Percentiles rank a stretch among this genome's conserved stretches.
Conservation (phyloP, 805 yeast genomes). For the Lipomyces sp. region DNA sequence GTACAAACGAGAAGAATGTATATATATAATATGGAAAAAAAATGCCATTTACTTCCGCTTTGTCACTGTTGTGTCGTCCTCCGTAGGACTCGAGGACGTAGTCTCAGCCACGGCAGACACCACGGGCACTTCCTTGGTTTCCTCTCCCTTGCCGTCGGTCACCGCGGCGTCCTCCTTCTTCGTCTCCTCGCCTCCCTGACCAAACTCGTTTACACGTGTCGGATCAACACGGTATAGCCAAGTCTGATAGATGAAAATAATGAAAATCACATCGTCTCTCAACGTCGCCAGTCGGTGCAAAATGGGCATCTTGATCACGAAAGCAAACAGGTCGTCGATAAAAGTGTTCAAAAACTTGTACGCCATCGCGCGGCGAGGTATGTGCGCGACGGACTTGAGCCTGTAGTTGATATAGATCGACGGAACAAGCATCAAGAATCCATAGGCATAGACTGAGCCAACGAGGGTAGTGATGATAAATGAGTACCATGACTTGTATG, state of each 20-base stretch:
- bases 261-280: constrained; percentile 44
- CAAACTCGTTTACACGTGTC: constrained; percentile 42
- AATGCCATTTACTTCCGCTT: too few relatives aligned
- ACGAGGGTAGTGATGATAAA: constrained; percentile 42
- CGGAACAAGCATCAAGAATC: constrained; percentile 43
- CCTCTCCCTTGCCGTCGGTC: too few relatives aligned
- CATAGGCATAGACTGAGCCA: constrained; percentile 45
- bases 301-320: constrained; percentile 45
- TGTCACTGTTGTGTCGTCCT: too few relatives aligned
- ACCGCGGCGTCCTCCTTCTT: not conserved
- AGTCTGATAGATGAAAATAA: constrained; percentile 43
- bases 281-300: constrained; percentile 44
- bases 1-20: too few relatives aligned
- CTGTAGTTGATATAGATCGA: constrained; percentile 44
- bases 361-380: constrained; percentile 43
- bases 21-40: too few relatives aligned
- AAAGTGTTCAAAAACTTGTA: constrained; percentile 45
- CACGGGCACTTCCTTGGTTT: too few relatives aligned
- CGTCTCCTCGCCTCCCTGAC: constrained; percentile 34
- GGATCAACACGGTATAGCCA: constrained; percentile 45
- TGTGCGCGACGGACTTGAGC: constrained; percentile 45
- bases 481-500: constrained; percentile 46
- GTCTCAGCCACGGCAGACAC: too few relatives aligned
- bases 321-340: constrained; percentile 44
- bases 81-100: too few relatives aligned